Percentiles rank a stretch among this genome's conserved stretches.
Conservation (phyloP, 208 protist species). For the Tetramitus jugosus region DNA sequence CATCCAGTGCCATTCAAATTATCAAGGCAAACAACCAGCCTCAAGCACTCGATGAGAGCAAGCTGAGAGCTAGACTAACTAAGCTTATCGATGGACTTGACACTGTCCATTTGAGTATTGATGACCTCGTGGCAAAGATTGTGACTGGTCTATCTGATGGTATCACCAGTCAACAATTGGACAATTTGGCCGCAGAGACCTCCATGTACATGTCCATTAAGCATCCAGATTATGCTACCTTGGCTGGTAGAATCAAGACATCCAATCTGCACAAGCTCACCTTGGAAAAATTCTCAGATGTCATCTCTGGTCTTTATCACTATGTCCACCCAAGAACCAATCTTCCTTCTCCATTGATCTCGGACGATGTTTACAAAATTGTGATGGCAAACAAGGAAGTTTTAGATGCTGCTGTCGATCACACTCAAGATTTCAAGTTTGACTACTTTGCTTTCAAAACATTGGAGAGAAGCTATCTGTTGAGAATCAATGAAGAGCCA, state of each 20-base stretch:
- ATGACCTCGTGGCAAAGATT: no score
- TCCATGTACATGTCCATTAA: slow-evolving; percentile 85
- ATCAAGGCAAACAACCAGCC: neutral
- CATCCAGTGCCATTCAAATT: no score
- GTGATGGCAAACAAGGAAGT: slow-evolving; percentile 58
- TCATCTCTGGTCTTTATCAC: slow-evolving; percentile 70
- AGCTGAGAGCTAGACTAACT: neutral
- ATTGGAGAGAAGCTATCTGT: slow-evolving; percentile 95
- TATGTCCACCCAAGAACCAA: slow-evolving; percentile 73
- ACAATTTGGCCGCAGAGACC: slow-evolving; percentile 89
- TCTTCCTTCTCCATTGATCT: slow-evolving; percentile 72
- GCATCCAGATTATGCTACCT: slow-evolving; percentile 93
- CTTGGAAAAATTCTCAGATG: slow-evolving; percentile 65
- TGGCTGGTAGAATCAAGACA: slow-evolving; percentile 92
- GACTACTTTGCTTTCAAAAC: slow-evolving; percentile 99
- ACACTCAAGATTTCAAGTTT: slow-evolving; percentile 87
- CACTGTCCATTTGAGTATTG: no score
- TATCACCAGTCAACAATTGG: slow-evolving; percentile 77
- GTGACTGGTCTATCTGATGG: slow-evolving; percentile 72
- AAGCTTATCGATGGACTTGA: slow-evolving; percentile 10
- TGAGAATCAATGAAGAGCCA: slow-evolving; percentile 69
- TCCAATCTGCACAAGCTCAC: slow-evolving; percentile 95
- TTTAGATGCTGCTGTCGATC: slow-evolving; percentile 82
- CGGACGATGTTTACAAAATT: slow-evolving; percentile 77
- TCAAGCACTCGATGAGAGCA: neutral